Evolutionary conservation across 2,329 filamentous ascomycete species (phyloP).

Genomic region (Sporothrix curviconia): DNA sequence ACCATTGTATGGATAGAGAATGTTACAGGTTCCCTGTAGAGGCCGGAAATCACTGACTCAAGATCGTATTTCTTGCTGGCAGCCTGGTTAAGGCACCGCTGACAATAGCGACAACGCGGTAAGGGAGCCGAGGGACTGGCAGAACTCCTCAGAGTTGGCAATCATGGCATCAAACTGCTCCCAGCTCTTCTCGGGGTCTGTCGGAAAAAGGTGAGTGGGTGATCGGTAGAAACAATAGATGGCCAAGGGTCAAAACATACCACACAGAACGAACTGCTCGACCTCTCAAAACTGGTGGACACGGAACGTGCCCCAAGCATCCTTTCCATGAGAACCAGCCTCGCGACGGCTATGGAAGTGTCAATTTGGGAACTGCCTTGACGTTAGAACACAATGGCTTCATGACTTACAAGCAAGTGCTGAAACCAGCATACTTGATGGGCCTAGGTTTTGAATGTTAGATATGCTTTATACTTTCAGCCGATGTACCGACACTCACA

Average conservation of each 20-base stretch:
- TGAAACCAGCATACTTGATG: constrained; percentile 88
- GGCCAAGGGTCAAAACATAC: constrained; percentile 17
- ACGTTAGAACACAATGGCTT: not conserved
- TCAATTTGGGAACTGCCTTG: not conserved
- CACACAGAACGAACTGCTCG: constrained; percentile 40
- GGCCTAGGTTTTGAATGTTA: constrained; percentile 37
- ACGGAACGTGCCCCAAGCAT: constrained; percentile 97
- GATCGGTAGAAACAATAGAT: constrained; percentile 21
- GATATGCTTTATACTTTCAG: not conserved
- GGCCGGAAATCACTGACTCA: too few species aligned
- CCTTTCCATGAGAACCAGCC: constrained; percentile 68
- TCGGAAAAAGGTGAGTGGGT: constrained; percentile 60
- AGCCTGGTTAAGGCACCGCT: constrained; percentile 92
- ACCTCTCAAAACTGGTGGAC: constrained; percentile 85
- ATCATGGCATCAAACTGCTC: constrained; percentile 94
- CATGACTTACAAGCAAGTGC: constrained; percentile 64
- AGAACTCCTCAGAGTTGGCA: constrained; percentile 83
- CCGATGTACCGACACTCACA: constrained; percentile 32
- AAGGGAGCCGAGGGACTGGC: constrained; percentile 85
- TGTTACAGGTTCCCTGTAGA: too few species aligned
- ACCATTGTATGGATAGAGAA: too few species aligned
- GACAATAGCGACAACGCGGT: constrained; percentile 88
- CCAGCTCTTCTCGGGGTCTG: constrained; percentile 87
- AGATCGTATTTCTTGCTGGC: constrained; percentile 87
- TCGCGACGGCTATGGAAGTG: constrained; percentile 59